Evolutionary conservation across 257 asterid species (phyloP).

Genomic region (Penstemon davidsonii): DNA sequence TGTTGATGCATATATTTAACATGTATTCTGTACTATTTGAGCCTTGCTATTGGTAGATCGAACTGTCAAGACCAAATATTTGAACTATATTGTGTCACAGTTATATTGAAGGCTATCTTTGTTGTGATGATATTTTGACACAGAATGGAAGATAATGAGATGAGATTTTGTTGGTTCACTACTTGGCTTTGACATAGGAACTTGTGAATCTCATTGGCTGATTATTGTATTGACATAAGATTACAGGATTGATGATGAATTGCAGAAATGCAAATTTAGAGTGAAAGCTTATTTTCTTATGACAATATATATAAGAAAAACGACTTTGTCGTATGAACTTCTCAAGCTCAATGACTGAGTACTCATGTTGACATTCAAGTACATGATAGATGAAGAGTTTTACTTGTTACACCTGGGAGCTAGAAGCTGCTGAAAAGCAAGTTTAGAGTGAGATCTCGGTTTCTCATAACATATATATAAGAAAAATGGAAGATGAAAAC

Average conservation of each 20-base stretch:
- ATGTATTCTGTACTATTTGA: background rate
- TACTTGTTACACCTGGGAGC: slow-evolving; percentile 12
- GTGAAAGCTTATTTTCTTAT: no score
- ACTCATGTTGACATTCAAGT: background rate
- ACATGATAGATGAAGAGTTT: background rate
- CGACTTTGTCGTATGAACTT: no score
- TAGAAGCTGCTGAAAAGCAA: slow-evolving; percentile 2
- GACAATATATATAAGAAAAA: no score
- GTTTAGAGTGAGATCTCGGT: background rate
- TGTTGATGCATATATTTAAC: slow-evolving; percentile 18
- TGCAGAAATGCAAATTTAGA: no score
- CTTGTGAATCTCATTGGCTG: no score
- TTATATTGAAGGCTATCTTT: slow-evolving; percentile 11
- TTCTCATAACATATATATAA: background rate
- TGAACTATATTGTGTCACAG: background rate
- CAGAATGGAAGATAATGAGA: background rate
- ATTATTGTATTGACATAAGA: no score
- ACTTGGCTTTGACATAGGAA: slow-evolving; percentile 8
- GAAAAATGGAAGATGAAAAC: background rate
- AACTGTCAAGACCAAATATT: slow-evolving; percentile 10
- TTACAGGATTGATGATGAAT: no score
- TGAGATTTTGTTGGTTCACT: no score
- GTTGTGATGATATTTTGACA: background rate
- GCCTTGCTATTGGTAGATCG: slow-evolving; percentile 5
- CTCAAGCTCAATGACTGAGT: slow-evolving; percentile 4